A percentile compares a stretch with the other conserved stretches of the same genome.
These are phyloP conservation scores for Boletus vermiculosoides DNA, from an alignment of 768 basidiomycete genomes.

Conservation along the genomic window DNA sequence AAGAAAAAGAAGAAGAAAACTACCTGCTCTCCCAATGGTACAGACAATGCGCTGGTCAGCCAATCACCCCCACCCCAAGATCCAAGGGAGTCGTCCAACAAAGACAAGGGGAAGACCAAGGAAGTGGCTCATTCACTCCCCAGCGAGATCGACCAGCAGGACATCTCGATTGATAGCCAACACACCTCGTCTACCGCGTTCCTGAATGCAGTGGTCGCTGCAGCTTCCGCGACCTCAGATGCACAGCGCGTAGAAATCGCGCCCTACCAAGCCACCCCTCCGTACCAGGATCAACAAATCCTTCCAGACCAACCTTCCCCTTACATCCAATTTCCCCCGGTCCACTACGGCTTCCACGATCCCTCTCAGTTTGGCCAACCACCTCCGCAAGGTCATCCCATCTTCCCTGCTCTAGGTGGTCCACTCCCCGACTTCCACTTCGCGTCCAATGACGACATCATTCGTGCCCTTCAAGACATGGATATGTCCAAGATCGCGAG, in stretches of 20 bases:
- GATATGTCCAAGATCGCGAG: slow-evolving; percentile 66
- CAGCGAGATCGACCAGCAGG: slow-evolving; percentile 25
- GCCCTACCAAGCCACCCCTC: slow-evolving; percentile 32
- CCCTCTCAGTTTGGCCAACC: slow-evolving; percentile 28
- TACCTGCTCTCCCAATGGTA: not conserved
- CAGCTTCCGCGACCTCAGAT: slow-evolving; percentile 52
- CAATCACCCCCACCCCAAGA: not conserved
- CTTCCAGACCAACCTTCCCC: slow-evolving; percentile 26
- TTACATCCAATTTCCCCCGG: slow-evolving; percentile 32
- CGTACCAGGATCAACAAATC: slow-evolving; percentile 35
- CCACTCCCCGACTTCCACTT: slow-evolving; percentile 39
- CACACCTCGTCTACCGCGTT: slow-evolving; percentile 56
- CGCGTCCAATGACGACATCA: slow-evolving; percentile 68
- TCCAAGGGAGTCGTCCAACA: slow-evolving; percentile 25
- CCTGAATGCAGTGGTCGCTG: slow-evolving; percentile 63
- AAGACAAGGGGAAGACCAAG: slow-evolving; percentile 35
- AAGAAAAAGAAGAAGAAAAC: slow-evolving; percentile 36
- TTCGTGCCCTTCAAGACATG: slow-evolving; percentile 69
- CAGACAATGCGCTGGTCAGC: slow-evolving; percentile 20
- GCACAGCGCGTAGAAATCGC: slow-evolving; percentile 29
- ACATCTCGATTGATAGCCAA: slow-evolving; percentile 31
- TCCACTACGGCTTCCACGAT: slow-evolving; percentile 30
- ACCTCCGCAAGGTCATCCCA: slow-evolving; percentile 29
- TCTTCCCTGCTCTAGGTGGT: slow-evolving; percentile 19
- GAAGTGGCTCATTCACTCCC: slow-evolving; percentile 35